Evolutionary conservation across 2,329 filamentous ascomycete genomes (phyloP).

Genomic region (Phialophora verrucosa): DNA sequence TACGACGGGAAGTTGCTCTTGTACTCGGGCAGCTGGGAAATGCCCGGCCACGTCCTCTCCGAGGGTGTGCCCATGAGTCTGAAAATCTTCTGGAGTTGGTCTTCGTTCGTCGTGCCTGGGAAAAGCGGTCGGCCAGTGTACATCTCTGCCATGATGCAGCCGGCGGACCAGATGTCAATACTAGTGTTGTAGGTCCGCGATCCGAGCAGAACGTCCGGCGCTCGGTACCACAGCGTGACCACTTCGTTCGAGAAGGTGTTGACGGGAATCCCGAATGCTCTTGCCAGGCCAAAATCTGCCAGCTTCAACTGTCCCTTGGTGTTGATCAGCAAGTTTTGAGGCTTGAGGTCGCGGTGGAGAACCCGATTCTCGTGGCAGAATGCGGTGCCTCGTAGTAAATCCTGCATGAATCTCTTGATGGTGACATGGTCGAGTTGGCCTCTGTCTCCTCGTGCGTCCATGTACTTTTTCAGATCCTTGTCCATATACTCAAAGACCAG

Average conservation of each 20-base stretch:
- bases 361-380: conserved; percentile 98
- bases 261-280: conserved; percentile 88
- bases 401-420: conserved; percentile 99
- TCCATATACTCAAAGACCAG: conserved; percentile 99
- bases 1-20: conserved; percentile 95
- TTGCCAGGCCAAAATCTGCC: conserved; percentile 86
- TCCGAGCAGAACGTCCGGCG: conserved; percentile 91
- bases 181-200: conserved; percentile 98
- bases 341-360: conserved; percentile 89
- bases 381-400: conserved; percentile 91
- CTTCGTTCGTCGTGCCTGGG: conserved; percentile 96
- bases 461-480: conserved; percentile 96
- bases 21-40: conserved; percentile 96
- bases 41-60: conserved; percentile 93
- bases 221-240: conserved; percentile 69
- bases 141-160: conserved; percentile 99
- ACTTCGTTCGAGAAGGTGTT: conserved; percentile 88
- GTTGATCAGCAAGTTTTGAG: conserved; percentile 87
- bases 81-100: conserved; percentile 97
- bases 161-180: conserved; percentile 98
- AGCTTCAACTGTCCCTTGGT: conserved; percentile 87
- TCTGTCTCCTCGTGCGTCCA: conserved; percentile 90
- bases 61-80: conserved; percentile 97
- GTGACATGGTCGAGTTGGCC: conserved; percentile 85
- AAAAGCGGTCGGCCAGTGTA: conserved; percentile 95